A percentile compares a stretch with the other conserved stretches of the same genome.
These are phyloP conservation scores for Wickerhamomyces mucosus DNA, from an alignment of 805 yeast genomes.

Conservation along the genomic window DNA sequence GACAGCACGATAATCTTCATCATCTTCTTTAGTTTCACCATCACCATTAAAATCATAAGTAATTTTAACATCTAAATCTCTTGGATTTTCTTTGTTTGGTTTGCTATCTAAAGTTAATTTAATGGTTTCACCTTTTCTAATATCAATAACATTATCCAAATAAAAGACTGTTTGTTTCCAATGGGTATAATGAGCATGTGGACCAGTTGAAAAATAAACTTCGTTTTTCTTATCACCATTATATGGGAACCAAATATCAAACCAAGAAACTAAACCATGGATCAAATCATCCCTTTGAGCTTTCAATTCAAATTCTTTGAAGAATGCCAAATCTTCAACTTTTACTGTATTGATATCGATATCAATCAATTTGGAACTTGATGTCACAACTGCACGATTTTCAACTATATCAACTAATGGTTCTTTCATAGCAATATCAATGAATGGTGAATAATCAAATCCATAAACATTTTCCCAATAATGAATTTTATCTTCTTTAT, in stretches of 20 bases:
- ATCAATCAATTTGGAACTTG: constrained; percentile 59
- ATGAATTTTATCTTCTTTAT: constrained; percentile 82
- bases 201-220: constrained; percentile 85
- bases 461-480: constrained; percentile 98
- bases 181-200: constrained; percentile 89
- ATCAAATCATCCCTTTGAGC: constrained; percentile 74
- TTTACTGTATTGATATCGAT: constrained; percentile 87
- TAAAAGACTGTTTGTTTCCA: constrained; percentile 99
- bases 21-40: constrained; percentile 30
- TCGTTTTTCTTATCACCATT: constrained; percentile 37
- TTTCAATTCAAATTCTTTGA: constrained; percentile 54
- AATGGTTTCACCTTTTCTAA: constrained; percentile 67
- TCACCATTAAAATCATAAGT: constrained; percentile 34
- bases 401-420: constrained; percentile 97
- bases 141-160: constrained; percentile 67
- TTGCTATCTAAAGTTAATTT: constrained; percentile 63
- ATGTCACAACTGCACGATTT: constrained; percentile 64
- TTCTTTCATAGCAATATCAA: constrained; percentile 77
- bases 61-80: constrained; percentile 82
- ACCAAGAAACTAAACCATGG: constrained; percentile 92
- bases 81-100: constrained; percentile 72
- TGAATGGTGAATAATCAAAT: constrained; percentile 88
- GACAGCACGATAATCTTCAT: constrained; percentile 41
- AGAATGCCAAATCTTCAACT: constrained; percentile 72
- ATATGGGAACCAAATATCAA: constrained; percentile 82